Conservation (phyloP, 2,329 filamentous ascomycete species). For the Epichloe sibirici region DNA sequence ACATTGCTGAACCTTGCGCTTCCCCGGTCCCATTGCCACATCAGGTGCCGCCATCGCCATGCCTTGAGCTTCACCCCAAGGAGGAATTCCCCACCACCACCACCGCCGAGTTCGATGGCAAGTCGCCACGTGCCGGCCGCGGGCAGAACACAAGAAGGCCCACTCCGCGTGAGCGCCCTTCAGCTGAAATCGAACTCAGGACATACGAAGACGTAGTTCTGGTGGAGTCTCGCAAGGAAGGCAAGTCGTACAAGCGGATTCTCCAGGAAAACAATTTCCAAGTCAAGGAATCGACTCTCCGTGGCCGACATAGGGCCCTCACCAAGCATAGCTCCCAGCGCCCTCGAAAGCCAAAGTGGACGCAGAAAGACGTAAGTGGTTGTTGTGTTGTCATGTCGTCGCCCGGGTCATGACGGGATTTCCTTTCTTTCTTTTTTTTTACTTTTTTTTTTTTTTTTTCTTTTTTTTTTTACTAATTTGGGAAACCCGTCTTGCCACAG, state of each 20-base stretch:
- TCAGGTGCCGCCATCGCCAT: no score
- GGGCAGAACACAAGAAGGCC: no score
- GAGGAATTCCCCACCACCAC: no score
- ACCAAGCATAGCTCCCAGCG: slow-evolving; percentile 51
- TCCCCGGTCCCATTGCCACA: no score
- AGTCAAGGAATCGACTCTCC: slow-evolving; percentile 60
- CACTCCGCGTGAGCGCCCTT: no score
- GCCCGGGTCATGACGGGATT: not conserved
- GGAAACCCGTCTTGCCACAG: slow-evolving; percentile 16
- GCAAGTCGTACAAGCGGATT: slow-evolving; percentile 56
- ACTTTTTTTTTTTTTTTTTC: no score
- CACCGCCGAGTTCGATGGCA: no score
- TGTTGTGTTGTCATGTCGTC: slow-evolving; percentile 8
- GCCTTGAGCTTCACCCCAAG: no score
- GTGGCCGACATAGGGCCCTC: slow-evolving; percentile 53
- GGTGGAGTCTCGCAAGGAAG: slow-evolving; percentile 38
- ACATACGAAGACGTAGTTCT: slow-evolving; percentile 31
- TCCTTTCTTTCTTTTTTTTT: no score
- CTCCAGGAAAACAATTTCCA: slow-evolving; percentile 38
- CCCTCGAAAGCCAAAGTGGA: slow-evolving; percentile 56
- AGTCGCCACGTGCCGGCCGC: no score
- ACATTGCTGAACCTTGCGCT: no score
- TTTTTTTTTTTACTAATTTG: not conserved
- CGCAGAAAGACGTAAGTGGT: slow-evolving; percentile 45
- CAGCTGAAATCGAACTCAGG: not conserved